Conservation (phyloP, 2,329 filamentous ascomycete species). For the Arachnomyces sp. region DNA sequence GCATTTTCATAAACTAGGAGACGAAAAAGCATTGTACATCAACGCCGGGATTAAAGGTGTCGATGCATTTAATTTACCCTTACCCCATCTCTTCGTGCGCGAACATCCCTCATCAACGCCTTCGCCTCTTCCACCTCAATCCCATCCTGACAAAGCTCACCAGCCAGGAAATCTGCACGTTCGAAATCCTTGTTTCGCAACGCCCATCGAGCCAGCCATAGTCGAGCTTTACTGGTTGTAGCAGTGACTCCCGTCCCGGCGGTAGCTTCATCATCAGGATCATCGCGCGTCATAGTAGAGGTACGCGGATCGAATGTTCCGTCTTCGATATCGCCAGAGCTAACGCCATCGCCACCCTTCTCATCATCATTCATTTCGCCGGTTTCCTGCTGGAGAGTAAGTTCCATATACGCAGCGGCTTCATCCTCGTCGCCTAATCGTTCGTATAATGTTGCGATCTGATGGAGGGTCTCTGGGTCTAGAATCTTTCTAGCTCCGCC, state of each 20-base stretch:
- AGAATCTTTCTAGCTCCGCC: slow-evolving; percentile 47
- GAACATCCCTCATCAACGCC: slow-evolving; percentile 77
- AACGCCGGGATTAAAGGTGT: no score
- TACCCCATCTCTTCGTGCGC: slow-evolving; percentile 59
- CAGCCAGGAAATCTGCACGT: slow-evolving; percentile 71
- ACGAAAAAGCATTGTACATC: no score
- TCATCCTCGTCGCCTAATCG: slow-evolving; percentile 68
- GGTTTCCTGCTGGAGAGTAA: slow-evolving; percentile 87
- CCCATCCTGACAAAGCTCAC: slow-evolving; percentile 89
- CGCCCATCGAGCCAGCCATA: slow-evolving; percentile 85
- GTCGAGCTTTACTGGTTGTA: slow-evolving; percentile 81
- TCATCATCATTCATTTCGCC: slow-evolving; percentile 42
- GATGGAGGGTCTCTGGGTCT: slow-evolving; percentile 82
- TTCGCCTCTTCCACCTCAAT: slow-evolving; percentile 97
- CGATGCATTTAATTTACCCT: no score
- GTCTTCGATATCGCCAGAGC: slow-evolving; percentile 49
- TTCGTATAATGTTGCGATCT: slow-evolving; percentile 87
- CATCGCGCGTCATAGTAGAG: slow-evolving; percentile 22
- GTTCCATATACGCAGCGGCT: slow-evolving; percentile 89
- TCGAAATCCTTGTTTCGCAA: slow-evolving; percentile 68
- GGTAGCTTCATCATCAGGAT: slow-evolving; percentile 33
- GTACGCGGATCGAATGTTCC: slow-evolving; percentile 53
- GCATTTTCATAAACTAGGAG: no score
- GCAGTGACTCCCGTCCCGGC: slow-evolving; percentile 74
- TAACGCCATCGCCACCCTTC: slow-evolving; percentile 25